phyloP scores from a whole-genome alignment of 345 rosid species.

The Nephelium lappaceum region DNA sequence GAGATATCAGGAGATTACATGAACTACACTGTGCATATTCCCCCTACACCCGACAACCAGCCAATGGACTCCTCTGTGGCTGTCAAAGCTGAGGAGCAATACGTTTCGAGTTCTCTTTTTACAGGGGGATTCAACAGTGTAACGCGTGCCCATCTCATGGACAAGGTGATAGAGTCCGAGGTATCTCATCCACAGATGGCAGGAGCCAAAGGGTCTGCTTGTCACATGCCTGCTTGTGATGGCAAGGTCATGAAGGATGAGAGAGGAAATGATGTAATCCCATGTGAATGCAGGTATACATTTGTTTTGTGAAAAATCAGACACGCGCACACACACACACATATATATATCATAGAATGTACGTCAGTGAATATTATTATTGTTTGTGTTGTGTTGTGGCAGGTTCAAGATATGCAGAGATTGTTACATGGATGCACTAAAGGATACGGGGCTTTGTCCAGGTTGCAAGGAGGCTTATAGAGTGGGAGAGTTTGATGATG shows the following conservation, averaged over 20 bases:
- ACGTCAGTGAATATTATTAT: background rate
- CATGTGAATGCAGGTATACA: conserved; percentile 85
- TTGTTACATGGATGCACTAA: conserved; percentile 87
- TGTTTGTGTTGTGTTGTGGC: conserved; percentile 7
- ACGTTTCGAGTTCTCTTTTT: conserved; percentile 84
- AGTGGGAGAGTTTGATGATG: conserved; percentile 72
- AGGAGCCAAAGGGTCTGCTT: conserved; percentile 80
- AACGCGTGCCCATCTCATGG: conserved; percentile 95
- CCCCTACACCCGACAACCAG: conserved; percentile 91
- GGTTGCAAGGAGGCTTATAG: conserved; percentile 91
- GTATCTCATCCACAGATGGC: conserved; percentile 97
- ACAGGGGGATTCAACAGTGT: conserved; percentile 97
- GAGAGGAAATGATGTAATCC: conserved; percentile 76
- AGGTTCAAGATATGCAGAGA: conserved; percentile 97
- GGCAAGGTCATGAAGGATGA: conserved; percentile 94
- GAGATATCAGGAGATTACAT: conserved; percentile 78
- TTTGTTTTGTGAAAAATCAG: too few relatives aligned
- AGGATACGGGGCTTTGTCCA: conserved; percentile 80
- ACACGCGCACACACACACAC: too few relatives aligned
- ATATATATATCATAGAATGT: conserved; percentile 14
- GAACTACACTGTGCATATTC: conserved; percentile 94
- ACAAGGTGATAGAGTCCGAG: conserved; percentile 94
- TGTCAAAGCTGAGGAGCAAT: conserved; percentile 55
- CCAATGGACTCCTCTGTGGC: conserved; percentile 68
- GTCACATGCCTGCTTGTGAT: conserved; percentile 90